These are phyloP conservation scores for Calonectria hongkongensis DNA, from an alignment of 2,329 filamentous ascomycete genomes.

Conservation along the genomic window DNA sequence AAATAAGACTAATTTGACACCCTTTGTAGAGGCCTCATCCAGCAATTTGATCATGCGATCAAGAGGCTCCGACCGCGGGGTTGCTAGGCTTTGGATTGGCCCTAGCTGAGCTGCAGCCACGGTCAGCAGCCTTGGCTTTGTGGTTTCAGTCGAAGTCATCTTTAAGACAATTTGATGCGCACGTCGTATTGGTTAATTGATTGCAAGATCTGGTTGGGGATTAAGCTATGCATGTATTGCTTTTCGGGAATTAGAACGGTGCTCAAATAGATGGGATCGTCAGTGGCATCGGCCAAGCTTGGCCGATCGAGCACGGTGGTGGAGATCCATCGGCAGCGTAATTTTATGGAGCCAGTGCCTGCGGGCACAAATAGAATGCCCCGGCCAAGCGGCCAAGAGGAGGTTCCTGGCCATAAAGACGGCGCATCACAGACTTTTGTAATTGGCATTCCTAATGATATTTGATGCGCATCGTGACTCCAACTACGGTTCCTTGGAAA, in stretches of 20 bases:
- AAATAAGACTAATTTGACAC: slow-evolving; percentile 70
- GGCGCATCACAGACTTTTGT: not conserved
- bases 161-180: not conserved
- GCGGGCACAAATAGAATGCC: not conserved
- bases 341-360: not conserved
- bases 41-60: slow-evolving; percentile 70
- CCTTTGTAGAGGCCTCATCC: slow-evolving; percentile 64
- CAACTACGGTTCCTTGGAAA: too few relatives aligned
- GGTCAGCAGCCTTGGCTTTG: slow-evolving; percentile 30
- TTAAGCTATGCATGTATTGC: not conserved
- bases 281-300: not conserved
- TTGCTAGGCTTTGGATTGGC: slow-evolving; percentile 58
- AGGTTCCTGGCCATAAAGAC: not conserved
- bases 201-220: not conserved
- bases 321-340: not conserved
- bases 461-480: not conserved
- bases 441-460: not conserved
- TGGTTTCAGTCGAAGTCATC: slow-evolving; percentile 1
- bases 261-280: not conserved
- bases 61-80: slow-evolving; percentile 65
- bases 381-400: slow-evolving; percentile 11
- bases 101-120: slow-evolving; percentile 75
- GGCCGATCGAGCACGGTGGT: not conserved
- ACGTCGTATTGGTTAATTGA: not conserved
- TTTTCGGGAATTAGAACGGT: not conserved